Percentiles rank a stretch among this genome's conserved stretches.
Evolutionary conservation across 2,329 filamentous ascomycete genomes (phyloP).

Genomic region (Venturia asperata): DNA sequence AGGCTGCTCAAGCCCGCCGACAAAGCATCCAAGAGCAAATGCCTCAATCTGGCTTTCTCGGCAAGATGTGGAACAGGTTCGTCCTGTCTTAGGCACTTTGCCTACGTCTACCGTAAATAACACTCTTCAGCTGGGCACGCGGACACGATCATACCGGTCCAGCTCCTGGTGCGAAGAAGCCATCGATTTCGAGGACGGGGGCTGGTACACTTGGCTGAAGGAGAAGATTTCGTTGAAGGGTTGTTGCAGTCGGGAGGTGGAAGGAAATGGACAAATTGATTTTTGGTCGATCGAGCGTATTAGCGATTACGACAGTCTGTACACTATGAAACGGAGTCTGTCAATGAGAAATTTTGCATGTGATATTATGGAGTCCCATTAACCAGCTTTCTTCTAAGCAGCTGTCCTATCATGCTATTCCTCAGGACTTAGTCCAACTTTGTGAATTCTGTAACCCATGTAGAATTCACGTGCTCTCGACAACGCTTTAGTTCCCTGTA

Average conservation of each 20-base stretch:
- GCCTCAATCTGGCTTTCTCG: constrained; percentile 1
- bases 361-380: too few relatives aligned
- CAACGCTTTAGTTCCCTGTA: too few relatives aligned
- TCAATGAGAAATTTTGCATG: too few relatives aligned
- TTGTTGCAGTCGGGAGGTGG: too few relatives aligned
- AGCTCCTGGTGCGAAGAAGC: not conserved
- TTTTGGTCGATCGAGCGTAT: not conserved
- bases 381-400: too few relatives aligned
- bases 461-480: too few relatives aligned
- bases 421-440: too few relatives aligned
- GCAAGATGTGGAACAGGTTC: constrained; percentile 10
- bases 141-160: not conserved
- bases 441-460: too few relatives aligned
- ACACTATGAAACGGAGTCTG: too few relatives aligned
- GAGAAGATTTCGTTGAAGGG: too few relatives aligned
- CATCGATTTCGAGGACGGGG: not conserved
- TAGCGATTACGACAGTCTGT: not conserved
- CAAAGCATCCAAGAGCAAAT: constrained; percentile 12
- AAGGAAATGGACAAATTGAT: not conserved
- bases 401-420: too few relatives aligned
- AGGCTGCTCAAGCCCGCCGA: not conserved
- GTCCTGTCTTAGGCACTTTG: not conserved
- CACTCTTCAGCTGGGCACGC: not conserved
- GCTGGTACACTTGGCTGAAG: constrained; percentile 5
- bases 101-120: not conserved